Percentiles rank a stretch among this genome's conserved stretches.
These are phyloP conservation scores for Batkoa obscura DNA, from an alignment of 371 early-diverging fungal genomes.

Conservation along the genomic window DNA sequence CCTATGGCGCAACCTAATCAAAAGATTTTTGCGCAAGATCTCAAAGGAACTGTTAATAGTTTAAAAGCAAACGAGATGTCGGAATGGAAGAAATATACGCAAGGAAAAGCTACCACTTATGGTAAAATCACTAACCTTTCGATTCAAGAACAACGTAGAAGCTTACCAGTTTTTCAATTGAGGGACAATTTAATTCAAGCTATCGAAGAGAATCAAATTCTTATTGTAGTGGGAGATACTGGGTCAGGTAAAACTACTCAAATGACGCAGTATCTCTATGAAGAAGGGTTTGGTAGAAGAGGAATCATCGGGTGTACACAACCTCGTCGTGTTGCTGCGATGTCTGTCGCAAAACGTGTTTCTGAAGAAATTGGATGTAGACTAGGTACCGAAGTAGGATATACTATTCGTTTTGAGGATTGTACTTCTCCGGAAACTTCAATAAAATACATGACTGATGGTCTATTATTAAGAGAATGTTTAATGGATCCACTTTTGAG, in stretches of 20 bases:
- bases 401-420: slow-evolving; percentile 97
- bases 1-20: slow-evolving; percentile 83
- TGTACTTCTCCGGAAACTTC: slow-evolving; percentile 81
- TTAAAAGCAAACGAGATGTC: slow-evolving; percentile 45
- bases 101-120: slow-evolving; percentile 73
- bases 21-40: slow-evolving; percentile 76
- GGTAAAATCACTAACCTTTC: slow-evolving; percentile 72
- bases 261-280: slow-evolving; percentile 95
- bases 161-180: slow-evolving; percentile 72
- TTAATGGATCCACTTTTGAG: slow-evolving; percentile 68
- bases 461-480: slow-evolving; percentile 94
- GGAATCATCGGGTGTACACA: slow-evolving; percentile 97
- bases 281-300: slow-evolving; percentile 65
- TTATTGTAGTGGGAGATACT: slow-evolving; percentile 92
- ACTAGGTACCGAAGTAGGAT: slow-evolving; percentile 91
- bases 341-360: slow-evolving; percentile 97
- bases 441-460: slow-evolving; percentile 99
- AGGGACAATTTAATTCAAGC: slow-evolving; percentile 64
- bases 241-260: slow-evolving; percentile 99
- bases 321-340: slow-evolving; percentile 99
- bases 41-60: slow-evolving; percentile 36
- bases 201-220: slow-evolving; percentile 68
- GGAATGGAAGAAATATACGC: slow-evolving; percentile 84
- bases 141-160: slow-evolving; percentile 84
- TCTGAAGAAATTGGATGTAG: slow-evolving; percentile 93